phyloP scores from a whole-genome alignment of 225 moss, liverwort and hornwort species.

The Pleurozium schreberi region DNA sequence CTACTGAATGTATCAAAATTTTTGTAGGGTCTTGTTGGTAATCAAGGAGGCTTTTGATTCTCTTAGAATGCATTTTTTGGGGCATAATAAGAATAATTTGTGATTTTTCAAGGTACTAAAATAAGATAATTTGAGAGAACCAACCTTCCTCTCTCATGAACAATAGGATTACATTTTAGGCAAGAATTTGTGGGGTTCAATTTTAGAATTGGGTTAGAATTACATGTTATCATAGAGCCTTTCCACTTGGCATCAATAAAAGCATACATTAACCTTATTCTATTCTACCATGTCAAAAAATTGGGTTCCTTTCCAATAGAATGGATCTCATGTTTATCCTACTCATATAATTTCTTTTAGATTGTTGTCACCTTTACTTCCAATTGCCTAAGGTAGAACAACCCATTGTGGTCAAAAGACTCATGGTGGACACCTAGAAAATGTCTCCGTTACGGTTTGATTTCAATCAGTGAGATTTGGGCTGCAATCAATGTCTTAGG shows the following conservation, averaged over 20 bases:
- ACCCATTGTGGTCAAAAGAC: too few relatives aligned
- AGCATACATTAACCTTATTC: background rate
- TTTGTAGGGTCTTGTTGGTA: background rate
- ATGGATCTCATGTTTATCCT: background rate
- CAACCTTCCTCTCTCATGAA: background rate
- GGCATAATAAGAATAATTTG: background rate
- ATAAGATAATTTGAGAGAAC: background rate
- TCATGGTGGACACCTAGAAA: too few relatives aligned
- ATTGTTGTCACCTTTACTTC: background rate
- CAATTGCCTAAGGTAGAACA: background rate
- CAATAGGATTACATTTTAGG: background rate
- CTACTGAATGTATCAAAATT: too few relatives aligned
- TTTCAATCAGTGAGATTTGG: too few relatives aligned
- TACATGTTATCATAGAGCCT: background rate
- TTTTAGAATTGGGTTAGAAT: background rate
- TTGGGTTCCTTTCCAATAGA: background rate
- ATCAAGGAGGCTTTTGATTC: background rate
- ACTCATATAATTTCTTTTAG: too few relatives aligned
- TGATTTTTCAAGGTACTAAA: background rate
- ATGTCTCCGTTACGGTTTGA: background rate
- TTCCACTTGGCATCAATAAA: background rate
- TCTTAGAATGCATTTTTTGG: too few relatives aligned
- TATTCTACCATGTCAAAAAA: background rate
- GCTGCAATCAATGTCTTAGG: too few relatives aligned
- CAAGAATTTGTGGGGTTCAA: fast-evolving